Percentiles rank a stretch among this genome's conserved stretches.
phyloP scores from a whole-genome alignment of 768 basidiomycete genomes.

The Tulasnella sp. region DNA sequence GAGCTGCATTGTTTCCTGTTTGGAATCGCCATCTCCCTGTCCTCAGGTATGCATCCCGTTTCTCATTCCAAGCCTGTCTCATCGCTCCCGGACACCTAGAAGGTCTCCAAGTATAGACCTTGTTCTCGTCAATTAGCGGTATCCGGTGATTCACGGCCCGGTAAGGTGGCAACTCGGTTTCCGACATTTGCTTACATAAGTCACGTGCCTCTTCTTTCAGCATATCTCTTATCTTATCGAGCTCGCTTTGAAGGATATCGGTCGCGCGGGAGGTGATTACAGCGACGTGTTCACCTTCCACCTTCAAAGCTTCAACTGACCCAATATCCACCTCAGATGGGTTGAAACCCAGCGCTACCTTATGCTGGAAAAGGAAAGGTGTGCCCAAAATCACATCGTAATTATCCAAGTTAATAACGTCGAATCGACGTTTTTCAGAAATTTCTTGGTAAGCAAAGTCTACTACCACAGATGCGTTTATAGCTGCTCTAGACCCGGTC shows the following conservation, averaged over 20 bases:
- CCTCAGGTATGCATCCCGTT: slow-evolving; percentile 14
- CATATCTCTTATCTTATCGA: neutral
- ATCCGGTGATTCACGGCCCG: neutral
- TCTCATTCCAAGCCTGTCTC: slow-evolving; percentile 21
- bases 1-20: slow-evolving; percentile 7
- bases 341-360: neutral
- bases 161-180: neutral
- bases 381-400: slow-evolving; percentile 30
- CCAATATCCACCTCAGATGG: slow-evolving; percentile 1
- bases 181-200: slow-evolving; percentile 15
- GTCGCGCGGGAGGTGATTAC: neutral
- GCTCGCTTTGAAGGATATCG: neutral
- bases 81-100: neutral
- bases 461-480: neutral
- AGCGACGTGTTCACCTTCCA: neutral
- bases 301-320: neutral
- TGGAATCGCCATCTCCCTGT: slow-evolving; percentile 14
- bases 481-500: slow-evolving; percentile 8
- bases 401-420: slow-evolving; percentile 28
- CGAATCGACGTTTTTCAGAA: slow-evolving; percentile 14
- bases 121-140: neutral
- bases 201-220: neutral
- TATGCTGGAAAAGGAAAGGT: slow-evolving; percentile 28
- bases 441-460: slow-evolving; percentile 14
- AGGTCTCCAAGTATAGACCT: neutral